Conservation (phyloP, 352 stramenopile genomes). For the Phytophthora pseudosyringae region DNA sequence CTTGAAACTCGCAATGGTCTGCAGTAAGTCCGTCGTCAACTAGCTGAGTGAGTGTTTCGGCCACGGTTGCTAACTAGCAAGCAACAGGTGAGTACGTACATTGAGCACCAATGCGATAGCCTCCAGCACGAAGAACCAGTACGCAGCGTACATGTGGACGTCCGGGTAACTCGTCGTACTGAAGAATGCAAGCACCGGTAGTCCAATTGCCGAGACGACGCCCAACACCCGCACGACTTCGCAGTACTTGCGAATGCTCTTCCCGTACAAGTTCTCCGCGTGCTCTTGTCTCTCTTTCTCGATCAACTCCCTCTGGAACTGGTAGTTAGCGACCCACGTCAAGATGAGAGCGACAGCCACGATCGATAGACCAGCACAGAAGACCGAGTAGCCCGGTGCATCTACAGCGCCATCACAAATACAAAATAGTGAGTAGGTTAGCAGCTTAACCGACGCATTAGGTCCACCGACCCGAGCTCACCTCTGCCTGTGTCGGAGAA, state of each 20-base stretch:
- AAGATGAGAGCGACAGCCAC: conserved; percentile 43
- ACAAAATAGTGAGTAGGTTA: background rate
- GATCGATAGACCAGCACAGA: conserved; percentile 38
- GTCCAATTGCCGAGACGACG: conserved; percentile 41
- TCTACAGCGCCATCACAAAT: background rate
- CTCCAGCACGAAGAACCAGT: conserved; percentile 79
- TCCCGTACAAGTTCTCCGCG: background rate
- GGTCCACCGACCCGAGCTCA: conserved; percentile 6
- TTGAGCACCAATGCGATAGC: conserved; percentile 64
- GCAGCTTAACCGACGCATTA: background rate
- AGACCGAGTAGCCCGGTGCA: conserved; percentile 30
- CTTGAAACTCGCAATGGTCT: conserved; percentile 49
- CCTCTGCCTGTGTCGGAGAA: conserved; percentile 59
- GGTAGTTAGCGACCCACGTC: conserved; percentile 54
- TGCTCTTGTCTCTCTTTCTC: conserved; percentile 6
- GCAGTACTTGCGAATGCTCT: conserved; percentile 22
- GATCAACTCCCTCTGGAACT: conserved; percentile 45
- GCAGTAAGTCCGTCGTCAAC: background rate
- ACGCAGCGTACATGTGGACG: conserved; percentile 66
- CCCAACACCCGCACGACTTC: conserved; percentile 36
- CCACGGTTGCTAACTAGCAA: background rate
- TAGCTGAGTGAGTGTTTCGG: background rate
- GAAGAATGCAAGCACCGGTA: conserved; percentile 64
- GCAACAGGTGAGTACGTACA: conserved; percentile 35
- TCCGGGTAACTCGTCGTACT: conserved; percentile 60